Conservation (phyloP, 441 rosid species). For the Populus hybrid region DNA sequence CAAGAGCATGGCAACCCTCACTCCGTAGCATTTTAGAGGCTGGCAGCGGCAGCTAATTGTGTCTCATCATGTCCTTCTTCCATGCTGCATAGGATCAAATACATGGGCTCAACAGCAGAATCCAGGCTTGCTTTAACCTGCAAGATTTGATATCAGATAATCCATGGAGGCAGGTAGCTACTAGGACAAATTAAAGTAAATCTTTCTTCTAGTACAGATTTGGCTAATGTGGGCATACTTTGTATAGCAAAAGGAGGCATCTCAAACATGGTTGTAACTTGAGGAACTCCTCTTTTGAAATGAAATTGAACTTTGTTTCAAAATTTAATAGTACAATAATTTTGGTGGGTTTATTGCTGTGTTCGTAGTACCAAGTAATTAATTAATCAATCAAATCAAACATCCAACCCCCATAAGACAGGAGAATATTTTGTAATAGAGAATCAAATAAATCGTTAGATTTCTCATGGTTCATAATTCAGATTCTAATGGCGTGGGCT, state of each 20-base stretch:
- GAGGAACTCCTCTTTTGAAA: conserved; percentile 25
- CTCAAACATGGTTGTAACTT: conserved; percentile 22
- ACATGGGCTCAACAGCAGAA: conserved; percentile 3
- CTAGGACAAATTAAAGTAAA: conserved; percentile 7
- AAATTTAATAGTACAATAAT: background rate
- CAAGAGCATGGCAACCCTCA: conserved; percentile 88
- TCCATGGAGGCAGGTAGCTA: conserved; percentile 11
- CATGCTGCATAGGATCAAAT: conserved; percentile 9
- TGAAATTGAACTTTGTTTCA: conserved; percentile 16
- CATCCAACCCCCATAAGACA: conserved; percentile 2
- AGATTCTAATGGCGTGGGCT: background rate
- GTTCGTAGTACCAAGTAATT: background rate
- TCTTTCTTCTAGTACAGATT: conserved; percentile 20
- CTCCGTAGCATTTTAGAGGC: conserved; percentile 82
- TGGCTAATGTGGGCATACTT: background rate
- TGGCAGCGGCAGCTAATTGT: conserved; percentile 27
- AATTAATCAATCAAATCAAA: background rate
- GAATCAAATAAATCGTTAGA: background rate
- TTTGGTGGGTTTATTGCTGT: background rate
- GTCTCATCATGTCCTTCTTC: conserved; percentile 4
- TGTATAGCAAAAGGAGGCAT: conserved; percentile 24
- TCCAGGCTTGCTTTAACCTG: conserved; percentile 15
- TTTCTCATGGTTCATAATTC: background rate
- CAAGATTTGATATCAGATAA: conserved; percentile 5
- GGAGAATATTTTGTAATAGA: background rate